phyloP scores from a whole-genome alignment of 2,329 filamentous ascomycete genomes.

The Diaporthe batatas region DNA sequence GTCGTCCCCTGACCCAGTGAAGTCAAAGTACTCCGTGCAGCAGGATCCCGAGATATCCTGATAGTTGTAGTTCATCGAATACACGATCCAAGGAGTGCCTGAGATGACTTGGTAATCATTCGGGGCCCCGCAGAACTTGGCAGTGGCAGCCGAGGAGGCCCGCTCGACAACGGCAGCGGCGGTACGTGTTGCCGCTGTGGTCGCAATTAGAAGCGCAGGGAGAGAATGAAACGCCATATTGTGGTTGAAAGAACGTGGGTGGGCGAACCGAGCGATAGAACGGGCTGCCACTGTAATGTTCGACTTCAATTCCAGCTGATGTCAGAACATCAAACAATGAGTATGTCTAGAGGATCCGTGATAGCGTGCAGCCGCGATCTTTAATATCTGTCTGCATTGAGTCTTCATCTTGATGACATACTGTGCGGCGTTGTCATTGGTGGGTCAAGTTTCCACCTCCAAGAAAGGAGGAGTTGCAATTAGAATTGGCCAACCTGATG shows the following conservation, averaged over 20 bases:
- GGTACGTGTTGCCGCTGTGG: conserved; percentile 17
- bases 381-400: neutral
- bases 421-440: conserved; percentile 5
- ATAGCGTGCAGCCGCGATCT: neutral
- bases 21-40: conserved; percentile 55
- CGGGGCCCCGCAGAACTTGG: conserved; percentile 45
- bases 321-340: neutral
- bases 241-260: neutral
- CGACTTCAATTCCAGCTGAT: neutral
- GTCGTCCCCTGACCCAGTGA: conserved; percentile 50
- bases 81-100: conserved; percentile 59
- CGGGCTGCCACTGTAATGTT: neutral
- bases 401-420: conserved; percentile 2
- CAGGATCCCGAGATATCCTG: conserved; percentile 54
- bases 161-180: conserved; percentile 10
- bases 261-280: neutral
- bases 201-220: conserved; percentile 19
- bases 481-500: conserved; percentile 18
- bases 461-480: conserved; percentile 20
- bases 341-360: neutral
- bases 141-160: conserved; percentile 14
- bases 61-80: conserved; percentile 60
- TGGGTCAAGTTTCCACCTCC: conserved; percentile 31
- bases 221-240: conserved; percentile 36
- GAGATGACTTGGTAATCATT: conserved; percentile 51